These are phyloP conservation scores for Populus nigra DNA, from an alignment of 345 rosid genomes.

Conservation along the genomic window DNA sequence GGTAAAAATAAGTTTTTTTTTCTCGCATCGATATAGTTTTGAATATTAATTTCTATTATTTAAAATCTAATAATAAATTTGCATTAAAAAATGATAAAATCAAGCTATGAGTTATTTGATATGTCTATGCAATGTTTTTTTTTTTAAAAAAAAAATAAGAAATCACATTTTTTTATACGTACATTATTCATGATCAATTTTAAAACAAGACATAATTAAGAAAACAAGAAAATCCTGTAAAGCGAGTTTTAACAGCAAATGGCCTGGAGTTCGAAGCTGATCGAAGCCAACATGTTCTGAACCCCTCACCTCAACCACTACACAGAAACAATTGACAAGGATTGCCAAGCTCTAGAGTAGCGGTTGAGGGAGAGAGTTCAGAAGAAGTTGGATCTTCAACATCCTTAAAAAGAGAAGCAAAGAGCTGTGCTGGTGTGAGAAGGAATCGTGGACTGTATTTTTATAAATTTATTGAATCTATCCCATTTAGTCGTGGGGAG, in stretches of 20 bases:
- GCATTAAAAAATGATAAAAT: too few species aligned
- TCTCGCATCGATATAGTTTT: too few species aligned
- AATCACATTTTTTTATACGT: too few species aligned
- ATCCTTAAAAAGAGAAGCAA: neutral
- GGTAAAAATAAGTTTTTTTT: too few species aligned
- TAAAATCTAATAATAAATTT: too few species aligned
- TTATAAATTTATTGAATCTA: neutral
- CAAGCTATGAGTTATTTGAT: too few species aligned
- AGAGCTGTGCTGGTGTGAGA: neutral
- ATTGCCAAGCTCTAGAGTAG: conserved; percentile 1
- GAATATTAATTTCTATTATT: too few species aligned
- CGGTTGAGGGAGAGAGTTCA: conserved; percentile 52
- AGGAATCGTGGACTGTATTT: neutral
- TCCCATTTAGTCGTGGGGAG: neutral
- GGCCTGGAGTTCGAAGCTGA: neutral
- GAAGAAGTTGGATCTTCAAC: conserved; percentile 21
- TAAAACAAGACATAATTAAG: too few species aligned
- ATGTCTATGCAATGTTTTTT: too few species aligned
- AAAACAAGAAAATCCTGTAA: neutral
- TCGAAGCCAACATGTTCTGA: conserved; percentile 17
- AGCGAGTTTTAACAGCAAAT: neutral
- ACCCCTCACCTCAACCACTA: conserved; percentile 18
- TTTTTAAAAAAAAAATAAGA: too few species aligned
- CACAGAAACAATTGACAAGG: neutral
- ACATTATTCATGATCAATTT: too few species aligned